Percentiles rank a stretch among this genome's conserved stretches.
phyloP scores from a whole-genome alignment of 208 protist species.

The Wallacemonas sp. region DNA sequence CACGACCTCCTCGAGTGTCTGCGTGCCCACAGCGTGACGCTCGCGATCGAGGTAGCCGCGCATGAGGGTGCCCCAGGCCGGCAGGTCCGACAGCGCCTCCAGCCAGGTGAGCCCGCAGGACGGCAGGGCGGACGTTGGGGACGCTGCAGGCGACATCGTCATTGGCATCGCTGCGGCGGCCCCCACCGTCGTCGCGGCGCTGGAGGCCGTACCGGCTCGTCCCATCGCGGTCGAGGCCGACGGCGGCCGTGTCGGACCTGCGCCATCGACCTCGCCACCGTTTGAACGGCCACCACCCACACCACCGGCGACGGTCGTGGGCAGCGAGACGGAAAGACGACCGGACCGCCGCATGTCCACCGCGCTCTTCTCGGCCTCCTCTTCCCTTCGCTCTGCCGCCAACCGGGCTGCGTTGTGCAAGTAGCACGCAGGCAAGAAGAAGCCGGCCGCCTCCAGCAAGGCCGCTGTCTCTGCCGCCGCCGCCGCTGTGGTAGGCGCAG shows the following conservation, averaged over 20 bases:
- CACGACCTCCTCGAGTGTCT: conserved; percentile 11
- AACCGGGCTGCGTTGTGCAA: neutral
- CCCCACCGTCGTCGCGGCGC: neutral
- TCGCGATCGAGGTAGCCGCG: neutral
- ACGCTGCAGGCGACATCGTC: neutral
- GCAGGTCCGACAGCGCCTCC: neutral
- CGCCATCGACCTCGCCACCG: neutral
- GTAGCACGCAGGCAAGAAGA: neutral
- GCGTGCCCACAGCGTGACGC: conserved; percentile 4
- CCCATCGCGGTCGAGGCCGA: neutral
- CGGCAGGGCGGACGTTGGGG: neutral
- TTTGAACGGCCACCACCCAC: neutral
- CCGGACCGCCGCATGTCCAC: neutral
- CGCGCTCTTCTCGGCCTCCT: neutral
- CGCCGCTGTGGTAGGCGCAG: too few relatives aligned
- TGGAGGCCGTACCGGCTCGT: neutral
- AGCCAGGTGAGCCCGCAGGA: neutral
- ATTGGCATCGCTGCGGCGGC: neutral
- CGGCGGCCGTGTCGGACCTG: neutral
- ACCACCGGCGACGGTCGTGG: neutral
- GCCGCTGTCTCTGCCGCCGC: too few relatives aligned
- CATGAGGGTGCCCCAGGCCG: neutral
- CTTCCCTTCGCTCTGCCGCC: neutral
- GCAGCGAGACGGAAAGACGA: neutral
- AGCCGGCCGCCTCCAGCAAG: neutral